Conservation (phyloP, 441 rosid genomes). For the Populus hybrid region DNA sequence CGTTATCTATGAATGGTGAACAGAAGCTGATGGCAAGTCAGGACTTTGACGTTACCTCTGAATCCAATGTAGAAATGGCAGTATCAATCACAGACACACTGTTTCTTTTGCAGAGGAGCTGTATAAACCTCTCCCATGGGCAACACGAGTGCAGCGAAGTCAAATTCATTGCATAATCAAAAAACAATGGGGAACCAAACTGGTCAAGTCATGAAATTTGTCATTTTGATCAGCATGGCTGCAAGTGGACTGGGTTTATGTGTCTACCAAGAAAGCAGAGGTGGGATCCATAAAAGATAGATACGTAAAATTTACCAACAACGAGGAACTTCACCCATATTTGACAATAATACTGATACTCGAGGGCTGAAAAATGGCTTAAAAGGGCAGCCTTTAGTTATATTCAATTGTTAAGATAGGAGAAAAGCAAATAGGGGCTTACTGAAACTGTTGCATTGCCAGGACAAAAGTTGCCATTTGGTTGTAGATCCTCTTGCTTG, state of each 20-base stretch:
- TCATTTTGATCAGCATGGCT: no score
- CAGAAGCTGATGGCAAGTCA: slow-evolving; percentile 88
- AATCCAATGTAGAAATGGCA: slow-evolving; percentile 36
- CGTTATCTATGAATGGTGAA: slow-evolving; percentile 43
- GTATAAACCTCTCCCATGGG: slow-evolving; percentile 70
- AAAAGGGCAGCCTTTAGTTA: slow-evolving; percentile 24
- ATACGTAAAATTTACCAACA: slow-evolving; percentile 51
- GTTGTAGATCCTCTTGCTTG: slow-evolving; percentile 76
- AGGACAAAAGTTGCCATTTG: slow-evolving; percentile 52
- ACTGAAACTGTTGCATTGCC: slow-evolving; percentile 52
- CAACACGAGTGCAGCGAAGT: slow-evolving; percentile 66
- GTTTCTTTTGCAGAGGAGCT: slow-evolving; percentile 58
- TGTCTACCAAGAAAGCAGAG: background rate
- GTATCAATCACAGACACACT: slow-evolving; percentile 88
- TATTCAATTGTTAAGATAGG: slow-evolving; percentile 10
- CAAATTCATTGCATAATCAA: slow-evolving; percentile 67
- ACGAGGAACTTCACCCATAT: slow-evolving; percentile 73
- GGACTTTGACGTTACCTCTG: slow-evolving; percentile 47
- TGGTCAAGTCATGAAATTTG: no score
- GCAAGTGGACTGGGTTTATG: no score
- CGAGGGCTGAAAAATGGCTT: slow-evolving; percentile 90
- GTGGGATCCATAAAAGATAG: slow-evolving; percentile 1
- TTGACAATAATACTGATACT: slow-evolving; percentile 45
- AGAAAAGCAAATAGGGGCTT: slow-evolving; percentile 30
- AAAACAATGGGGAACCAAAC: background rate